Evolutionary conservation across 1,284 basidiomycete genomes (phyloP).

Genomic region (Apiotrichum sp.): DNA sequence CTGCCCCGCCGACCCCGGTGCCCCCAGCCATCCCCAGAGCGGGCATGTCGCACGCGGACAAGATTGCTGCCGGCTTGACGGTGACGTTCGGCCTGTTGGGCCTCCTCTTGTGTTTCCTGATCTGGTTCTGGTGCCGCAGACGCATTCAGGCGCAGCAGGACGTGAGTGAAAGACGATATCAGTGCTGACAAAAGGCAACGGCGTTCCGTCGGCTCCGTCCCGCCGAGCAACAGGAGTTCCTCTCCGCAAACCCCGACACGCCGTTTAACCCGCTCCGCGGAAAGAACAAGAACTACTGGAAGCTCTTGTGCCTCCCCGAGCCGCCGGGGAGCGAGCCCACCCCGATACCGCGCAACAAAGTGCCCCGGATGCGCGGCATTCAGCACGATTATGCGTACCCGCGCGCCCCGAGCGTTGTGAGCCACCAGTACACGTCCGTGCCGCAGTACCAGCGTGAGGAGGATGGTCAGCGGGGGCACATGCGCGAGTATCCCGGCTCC

Average conservation of each 20-base stretch:
- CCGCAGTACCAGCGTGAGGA: too few species aligned
- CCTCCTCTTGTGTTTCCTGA: slow-evolving; percentile 20
- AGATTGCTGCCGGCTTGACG: slow-evolving; percentile 17
- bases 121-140: slow-evolving; percentile 1
- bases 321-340: neutral
- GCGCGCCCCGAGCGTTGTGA: too few species aligned
- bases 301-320: neutral
- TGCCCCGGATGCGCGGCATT: neutral
- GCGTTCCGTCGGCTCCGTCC: slow-evolving; percentile 39
- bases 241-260: slow-evolving; percentile 33
- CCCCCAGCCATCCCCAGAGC: neutral
- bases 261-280: slow-evolving; percentile 25
- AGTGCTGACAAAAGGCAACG: slow-evolving; percentile 18
- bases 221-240: slow-evolving; percentile 32
- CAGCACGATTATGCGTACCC: too few species aligned
- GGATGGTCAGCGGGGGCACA: too few species aligned
- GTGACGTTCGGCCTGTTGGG: slow-evolving; percentile 27
- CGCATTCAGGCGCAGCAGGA: neutral
- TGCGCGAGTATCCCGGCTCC: too few species aligned
- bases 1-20: slow-evolving; percentile 23
- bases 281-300: neutral
- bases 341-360: neutral
- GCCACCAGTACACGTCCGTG: too few species aligned
- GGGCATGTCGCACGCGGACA: neutral
- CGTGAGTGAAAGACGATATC: neutral